Percentiles rank a stretch among this genome's conserved stretches.
These are phyloP conservation scores for Inonotus hispidus DNA, from an alignment of 1,284 basidiomycete genomes.

Conservation along the genomic window DNA sequence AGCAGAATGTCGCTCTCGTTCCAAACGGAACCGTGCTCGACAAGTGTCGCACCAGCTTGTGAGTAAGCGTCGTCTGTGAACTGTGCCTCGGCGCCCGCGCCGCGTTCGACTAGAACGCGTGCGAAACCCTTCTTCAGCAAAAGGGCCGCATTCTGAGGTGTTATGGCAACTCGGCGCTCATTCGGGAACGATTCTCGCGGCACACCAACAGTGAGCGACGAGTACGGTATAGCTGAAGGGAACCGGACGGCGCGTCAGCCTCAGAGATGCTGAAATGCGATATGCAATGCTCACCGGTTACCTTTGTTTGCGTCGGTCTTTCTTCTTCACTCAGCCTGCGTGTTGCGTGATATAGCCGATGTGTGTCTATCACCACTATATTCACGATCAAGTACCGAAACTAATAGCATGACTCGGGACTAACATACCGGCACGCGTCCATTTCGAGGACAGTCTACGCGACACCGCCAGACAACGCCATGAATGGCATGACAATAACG, in stretches of 20 bases:
- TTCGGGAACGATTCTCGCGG: slow-evolving; percentile 70
- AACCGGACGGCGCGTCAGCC: neutral
- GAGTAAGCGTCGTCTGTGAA: slow-evolving; percentile 75
- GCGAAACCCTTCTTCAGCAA: slow-evolving; percentile 78
- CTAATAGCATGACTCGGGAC: neutral
- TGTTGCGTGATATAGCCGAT: slow-evolving; percentile 14
- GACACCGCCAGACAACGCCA: neutral
- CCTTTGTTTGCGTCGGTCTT: slow-evolving; percentile 5
- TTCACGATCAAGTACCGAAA: neutral
- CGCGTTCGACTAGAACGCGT: slow-evolving; percentile 64
- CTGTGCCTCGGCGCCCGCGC: slow-evolving; percentile 67
- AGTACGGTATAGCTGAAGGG: slow-evolving; percentile 57
- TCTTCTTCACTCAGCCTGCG: slow-evolving; percentile 9
- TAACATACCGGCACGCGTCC: slow-evolving; percentile 2
- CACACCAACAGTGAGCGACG: slow-evolving; percentile 69
- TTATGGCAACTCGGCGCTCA: slow-evolving; percentile 75
- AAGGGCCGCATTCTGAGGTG: slow-evolving; percentile 67
- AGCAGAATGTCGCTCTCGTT: slow-evolving; percentile 67
- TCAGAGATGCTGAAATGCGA: no score
- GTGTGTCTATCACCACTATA: neutral
- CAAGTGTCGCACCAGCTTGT: slow-evolving; percentile 72
- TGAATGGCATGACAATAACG: neutral
- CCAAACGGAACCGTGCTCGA: slow-evolving; percentile 59
- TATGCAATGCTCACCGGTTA: slow-evolving; percentile 3
- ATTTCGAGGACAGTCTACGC: neutral